Evolutionary conservation across 2,329 filamentous ascomycete genomes (phyloP).

Genomic region (Sphaerulina vaccinii): DNA sequence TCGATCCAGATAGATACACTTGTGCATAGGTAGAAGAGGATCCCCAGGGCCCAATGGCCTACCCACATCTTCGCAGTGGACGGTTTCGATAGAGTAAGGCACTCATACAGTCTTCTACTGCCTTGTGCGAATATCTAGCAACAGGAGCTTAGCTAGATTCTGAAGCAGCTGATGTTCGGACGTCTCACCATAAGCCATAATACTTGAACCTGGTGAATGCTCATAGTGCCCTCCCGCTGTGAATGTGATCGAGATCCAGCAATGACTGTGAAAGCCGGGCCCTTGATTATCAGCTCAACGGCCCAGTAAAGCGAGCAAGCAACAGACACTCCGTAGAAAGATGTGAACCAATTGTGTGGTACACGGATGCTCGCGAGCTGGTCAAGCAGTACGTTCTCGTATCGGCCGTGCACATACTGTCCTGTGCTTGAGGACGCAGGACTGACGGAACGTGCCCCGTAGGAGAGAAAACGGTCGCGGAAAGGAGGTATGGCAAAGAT

Average conservation of each 20-base stretch:
- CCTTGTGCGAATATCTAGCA: slow-evolving; percentile 69
- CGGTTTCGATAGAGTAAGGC: slow-evolving; percentile 61
- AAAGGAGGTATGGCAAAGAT: slow-evolving; percentile 53
- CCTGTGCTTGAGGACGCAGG: not conserved
- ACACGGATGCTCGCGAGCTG: slow-evolving; percentile 59
- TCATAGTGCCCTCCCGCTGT: slow-evolving; percentile 49
- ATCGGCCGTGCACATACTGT: not conserved
- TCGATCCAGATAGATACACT: slow-evolving; percentile 82
- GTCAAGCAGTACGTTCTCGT: slow-evolving; percentile 38
- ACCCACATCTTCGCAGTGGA: slow-evolving; percentile 80
- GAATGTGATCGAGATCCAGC: slow-evolving; percentile 35
- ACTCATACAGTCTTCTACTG: slow-evolving; percentile 73
- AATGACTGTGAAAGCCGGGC: slow-evolving; percentile 52
- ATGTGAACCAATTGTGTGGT: slow-evolving; percentile 84
- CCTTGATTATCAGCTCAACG: slow-evolving; percentile 51
- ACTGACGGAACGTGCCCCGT: slow-evolving; percentile 52
- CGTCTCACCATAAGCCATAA: slow-evolving; percentile 59
- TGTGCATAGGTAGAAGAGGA: slow-evolving; percentile 73
- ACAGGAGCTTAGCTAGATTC: not conserved
- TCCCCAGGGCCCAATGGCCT: slow-evolving; percentile 75
- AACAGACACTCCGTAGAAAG: slow-evolving; percentile 79
- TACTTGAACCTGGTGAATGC: slow-evolving; percentile 60
- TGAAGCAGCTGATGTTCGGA: not conserved
- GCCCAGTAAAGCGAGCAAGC: slow-evolving; percentile 72
- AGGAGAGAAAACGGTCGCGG: slow-evolving; percentile 57